A percentile compares a stretch with the other conserved stretches of the same genome.
These are phyloP conservation scores for Chrysanthemum makinoi DNA, from an alignment of 129 eudicot species.

Conservation along the genomic window DNA sequence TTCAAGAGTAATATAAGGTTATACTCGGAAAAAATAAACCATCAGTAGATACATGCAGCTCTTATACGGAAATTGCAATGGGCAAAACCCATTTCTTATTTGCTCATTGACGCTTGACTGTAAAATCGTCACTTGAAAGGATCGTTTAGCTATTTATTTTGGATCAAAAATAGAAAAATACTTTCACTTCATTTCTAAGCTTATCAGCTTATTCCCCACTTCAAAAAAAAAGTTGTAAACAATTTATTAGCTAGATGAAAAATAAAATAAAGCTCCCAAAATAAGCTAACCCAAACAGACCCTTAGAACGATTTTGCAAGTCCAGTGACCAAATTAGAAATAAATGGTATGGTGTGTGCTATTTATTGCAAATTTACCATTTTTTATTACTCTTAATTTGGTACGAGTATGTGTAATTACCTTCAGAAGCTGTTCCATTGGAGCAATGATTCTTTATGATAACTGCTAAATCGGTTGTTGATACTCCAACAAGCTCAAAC, in stretches of 20 bases:
- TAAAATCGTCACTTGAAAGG: neutral
- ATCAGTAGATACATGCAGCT: neutral
- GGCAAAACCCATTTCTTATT: slow-evolving; percentile 4
- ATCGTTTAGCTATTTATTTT: too few relatives aligned
- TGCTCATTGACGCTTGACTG: neutral
- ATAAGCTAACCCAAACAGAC: too few relatives aligned
- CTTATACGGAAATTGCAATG: neutral
- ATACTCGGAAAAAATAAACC: neutral
- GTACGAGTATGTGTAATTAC: slow-evolving; percentile 28
- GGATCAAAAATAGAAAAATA: too few relatives aligned
- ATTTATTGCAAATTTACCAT: neutral
- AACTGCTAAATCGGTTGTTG: slow-evolving; percentile 76
- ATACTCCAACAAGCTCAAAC: slow-evolving; percentile 89
- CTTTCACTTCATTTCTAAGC: slow-evolving; percentile 5
- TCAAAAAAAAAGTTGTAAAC: neutral
- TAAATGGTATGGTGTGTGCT: neutral
- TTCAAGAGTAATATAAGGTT: slow-evolving; percentile 16
- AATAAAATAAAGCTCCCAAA: too few relatives aligned
- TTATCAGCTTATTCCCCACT: too few relatives aligned
- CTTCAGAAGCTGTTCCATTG: slow-evolving; percentile 68
- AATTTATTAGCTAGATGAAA: too few relatives aligned
- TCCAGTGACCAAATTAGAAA: slow-evolving; percentile 1
- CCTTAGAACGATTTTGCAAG: neutral
- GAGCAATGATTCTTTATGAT: slow-evolving; percentile 94
- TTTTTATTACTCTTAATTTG: too few relatives aligned